Evolutionary conservation across 345 rosid species (phyloP).

Genomic region (Eucalyptus pauciflora): DNA sequence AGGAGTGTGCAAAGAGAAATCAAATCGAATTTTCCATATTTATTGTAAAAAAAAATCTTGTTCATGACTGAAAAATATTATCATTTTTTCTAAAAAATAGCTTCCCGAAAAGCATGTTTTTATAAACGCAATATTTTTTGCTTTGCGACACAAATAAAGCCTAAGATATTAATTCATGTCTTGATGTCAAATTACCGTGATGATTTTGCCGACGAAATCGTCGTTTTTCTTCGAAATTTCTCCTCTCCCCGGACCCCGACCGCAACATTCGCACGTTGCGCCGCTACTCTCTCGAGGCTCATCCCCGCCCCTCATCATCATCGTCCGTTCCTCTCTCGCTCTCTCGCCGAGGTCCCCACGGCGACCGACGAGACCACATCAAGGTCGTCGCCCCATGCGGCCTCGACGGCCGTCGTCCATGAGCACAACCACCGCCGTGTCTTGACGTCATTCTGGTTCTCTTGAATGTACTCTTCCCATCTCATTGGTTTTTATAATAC

Average conservation of each 20-base stretch:
- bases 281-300: background rate
- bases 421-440: background rate
- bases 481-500: background rate
- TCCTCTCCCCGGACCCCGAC: no score
- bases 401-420: background rate
- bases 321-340: background rate
- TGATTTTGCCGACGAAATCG: background rate
- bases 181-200: background rate
- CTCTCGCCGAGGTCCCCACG: background rate
- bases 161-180: no score
- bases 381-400: background rate
- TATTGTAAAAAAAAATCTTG: no score
- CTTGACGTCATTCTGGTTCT: background rate
- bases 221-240: background rate
- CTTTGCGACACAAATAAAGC: accelerated
- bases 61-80: no score
- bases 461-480: background rate
- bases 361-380: background rate
- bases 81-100: accelerated
- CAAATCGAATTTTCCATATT: no score
- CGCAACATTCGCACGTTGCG: background rate
- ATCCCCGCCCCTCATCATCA: background rate
- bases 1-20: accelerated
- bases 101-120: accelerated
- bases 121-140: accelerated